Evolutionary conservation across 352 stramenopile species (phyloP), one percentile per base, ranked within the genome.

Genomic region (Aphanomyces euteiches): DNA sequence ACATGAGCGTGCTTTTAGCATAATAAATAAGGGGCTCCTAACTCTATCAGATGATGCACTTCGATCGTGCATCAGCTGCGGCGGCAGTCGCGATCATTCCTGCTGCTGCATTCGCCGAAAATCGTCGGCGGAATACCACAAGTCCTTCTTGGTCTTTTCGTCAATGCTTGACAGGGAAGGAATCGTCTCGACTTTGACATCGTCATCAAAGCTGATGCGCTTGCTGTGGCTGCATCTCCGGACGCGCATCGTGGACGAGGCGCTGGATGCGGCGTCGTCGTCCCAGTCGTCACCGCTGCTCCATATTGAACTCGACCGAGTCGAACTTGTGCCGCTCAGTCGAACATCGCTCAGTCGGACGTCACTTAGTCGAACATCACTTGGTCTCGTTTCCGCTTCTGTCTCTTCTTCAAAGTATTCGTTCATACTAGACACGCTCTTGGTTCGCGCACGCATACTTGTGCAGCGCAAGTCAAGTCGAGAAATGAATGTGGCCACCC

Each of bases 41-140:
- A 61, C 54, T 61, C 39, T 61, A 10, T 12, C 19, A 37, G 15
- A 5, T 28, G 37, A 12, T 10, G 19, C 19, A 34, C 50, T 59
- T 59, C 50, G 50, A 37, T 36, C 17, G n/a, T 28, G 19, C 50
- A 4, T 17, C 50, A 5, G n/a, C 50, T 8, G 17, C 34, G 34
- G 21, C 56, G 56, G 39, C 28, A 5, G 2, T n/a, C 37, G 28
- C 38, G 57, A 19, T 37, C 41, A 41, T n/a, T 36, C 17, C 10
- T 37, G 38, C 43, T 67, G 10, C 59, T 67, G 74, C 80, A 82
- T 82, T 73, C 75, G 67, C 56, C 77, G 74, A 72, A 90, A 79
- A 57, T 93, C 85, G 65, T 90, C 85, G 40, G 70, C 72, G 56
- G 83, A 81, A 74, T 93, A 93, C 85, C 85, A 93, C 10, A 93